Base-by-base conservation (phyloP, 257 asterid species). In the Nicotiana tomentosiformis region DNA sequence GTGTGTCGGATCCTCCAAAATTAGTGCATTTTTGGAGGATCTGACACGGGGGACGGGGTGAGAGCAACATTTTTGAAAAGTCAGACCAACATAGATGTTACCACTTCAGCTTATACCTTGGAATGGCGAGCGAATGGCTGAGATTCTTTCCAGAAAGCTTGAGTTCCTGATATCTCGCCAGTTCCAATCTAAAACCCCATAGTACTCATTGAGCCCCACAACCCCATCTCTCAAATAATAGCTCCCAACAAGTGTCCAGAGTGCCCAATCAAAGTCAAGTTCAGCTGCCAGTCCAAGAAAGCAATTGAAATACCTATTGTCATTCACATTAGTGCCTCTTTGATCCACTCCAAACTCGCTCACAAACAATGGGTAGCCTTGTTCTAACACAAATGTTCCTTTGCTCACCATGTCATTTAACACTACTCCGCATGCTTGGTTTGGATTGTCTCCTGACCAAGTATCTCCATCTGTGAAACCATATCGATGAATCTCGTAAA, bases 251-350 rank as follows among this genome's bases (percentile, higher is more conserved):
- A 94, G 94, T 77, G 95, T 90, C 99, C 99, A 94, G 66, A 93
- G 49, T 23, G 98, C 98, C 98, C 98, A 94, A 35, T 96, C 98
- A 56, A 93, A 66, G 82, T 96, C 99, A 51, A 82, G 76, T 67
- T 93, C 96, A 70, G 99, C 98, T 18, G 99, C 98, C 93, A 94
- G 90, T 11, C 97, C 99, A 93, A 92, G 83, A 83, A 96, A 91
- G 79, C 98, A 96, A 78, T 93, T 93, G 85, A 96, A 84, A 86
- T 61, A 94, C 88, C 97, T 90, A 58, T 94, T 96, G 86, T 96
- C 99, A 43, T 96, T 96, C 82, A 88, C 97, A 64, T 96, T 93
- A 2, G 61, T 90, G 10, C 99, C 98, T 89, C 97, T 90, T 82
- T 89, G 87, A 80, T 96, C 98, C 64, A 88, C 85, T 5, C 99